A percentile compares a stretch with the other conserved stretches of the same genome.
phyloP scores from a whole-genome alignment of 2,329 filamentous ascomycete species.

The Stromatinia cepivora region DNA sequence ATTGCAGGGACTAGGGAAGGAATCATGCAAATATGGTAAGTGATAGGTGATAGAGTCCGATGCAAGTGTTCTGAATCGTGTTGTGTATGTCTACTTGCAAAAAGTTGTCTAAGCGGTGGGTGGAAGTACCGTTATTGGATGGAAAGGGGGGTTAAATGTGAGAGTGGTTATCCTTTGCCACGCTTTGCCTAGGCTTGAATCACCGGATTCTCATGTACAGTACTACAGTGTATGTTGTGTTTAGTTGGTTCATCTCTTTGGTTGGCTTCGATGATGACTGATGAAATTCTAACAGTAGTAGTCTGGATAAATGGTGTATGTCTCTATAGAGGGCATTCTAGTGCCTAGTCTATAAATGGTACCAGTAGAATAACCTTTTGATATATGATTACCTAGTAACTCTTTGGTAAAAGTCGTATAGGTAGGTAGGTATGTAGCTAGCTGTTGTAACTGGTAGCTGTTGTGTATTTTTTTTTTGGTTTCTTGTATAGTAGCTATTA shows the following conservation, averaged over 20 bases:
- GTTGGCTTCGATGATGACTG: background rate
- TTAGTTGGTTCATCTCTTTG: background rate
- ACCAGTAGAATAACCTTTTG: background rate
- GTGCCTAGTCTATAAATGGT: no score
- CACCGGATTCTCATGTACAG: background rate
- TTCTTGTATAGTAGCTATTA: no score
- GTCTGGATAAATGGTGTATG: background rate
- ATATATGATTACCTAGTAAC: background rate
- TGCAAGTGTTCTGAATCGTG: conserved; percentile 9
- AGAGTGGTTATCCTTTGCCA: background rate
- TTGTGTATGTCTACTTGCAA: background rate
- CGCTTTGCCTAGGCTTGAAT: background rate
- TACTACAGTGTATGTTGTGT: background rate
- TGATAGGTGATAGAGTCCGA: background rate
- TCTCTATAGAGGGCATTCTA: background rate
- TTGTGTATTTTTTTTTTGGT: background rate
- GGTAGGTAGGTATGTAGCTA: background rate
- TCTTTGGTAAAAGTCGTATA: background rate
- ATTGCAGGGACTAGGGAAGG: conserved; percentile 5
- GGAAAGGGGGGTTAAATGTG: background rate
- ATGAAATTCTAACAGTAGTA: background rate
- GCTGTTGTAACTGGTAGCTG: background rate
- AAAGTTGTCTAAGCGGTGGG: conserved; percentile 1
- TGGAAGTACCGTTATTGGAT: background rate
- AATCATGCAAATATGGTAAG: conserved; percentile 6